Conservation (phyloP, 805 yeast genomes). For the Candida bentonensis region DNA sequence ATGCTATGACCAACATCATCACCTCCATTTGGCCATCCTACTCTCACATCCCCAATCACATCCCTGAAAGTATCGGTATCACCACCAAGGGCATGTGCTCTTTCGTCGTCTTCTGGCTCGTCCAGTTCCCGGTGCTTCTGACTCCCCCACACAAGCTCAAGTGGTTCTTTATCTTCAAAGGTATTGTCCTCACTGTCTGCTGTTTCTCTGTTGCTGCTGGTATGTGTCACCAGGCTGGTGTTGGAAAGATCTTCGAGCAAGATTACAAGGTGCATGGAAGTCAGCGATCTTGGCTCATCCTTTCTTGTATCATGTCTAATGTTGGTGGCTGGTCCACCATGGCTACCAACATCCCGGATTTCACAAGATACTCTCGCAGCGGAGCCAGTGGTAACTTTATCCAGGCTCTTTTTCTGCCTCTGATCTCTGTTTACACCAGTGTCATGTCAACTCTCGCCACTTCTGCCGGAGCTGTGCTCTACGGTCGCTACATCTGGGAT, state of each 20-base stretch:
- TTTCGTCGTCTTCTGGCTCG: constrained; percentile 8
- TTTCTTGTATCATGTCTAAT: constrained; percentile 12
- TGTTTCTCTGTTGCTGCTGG: constrained; percentile 12
- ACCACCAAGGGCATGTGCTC: constrained; percentile 11
- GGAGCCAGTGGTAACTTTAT: constrained; percentile 4
- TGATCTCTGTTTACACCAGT: constrained; percentile 30
- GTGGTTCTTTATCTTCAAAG: constrained; percentile 10
- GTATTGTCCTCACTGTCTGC: constrained; percentile 7
- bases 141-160: constrained; percentile 12
- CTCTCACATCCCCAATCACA: constrained; percentile 18
- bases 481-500: constrained; percentile 29
- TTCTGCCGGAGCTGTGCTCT: constrained; percentile 1
- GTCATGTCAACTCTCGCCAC: constrained; percentile 15
- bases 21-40: constrained; percentile 28
- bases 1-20: neutral
- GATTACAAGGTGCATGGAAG: constrained; percentile 10
- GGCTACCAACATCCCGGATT: constrained; percentile 33
- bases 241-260: constrained; percentile 8
- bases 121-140: constrained; percentile 10
- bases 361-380: constrained; percentile 31
- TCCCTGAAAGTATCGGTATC: constrained; percentile 16
- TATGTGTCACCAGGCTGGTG: constrained; percentile 6
- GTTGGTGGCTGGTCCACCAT: constrained; percentile 19
- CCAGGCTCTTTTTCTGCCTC: constrained; percentile 26
- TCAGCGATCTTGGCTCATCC: constrained; percentile 11